A percentile compares a stretch with the other conserved stretches of the same genome.
phyloP scores from a whole-genome alignment of 345 rosid genomes.

The Citropsis articulata region DNA sequence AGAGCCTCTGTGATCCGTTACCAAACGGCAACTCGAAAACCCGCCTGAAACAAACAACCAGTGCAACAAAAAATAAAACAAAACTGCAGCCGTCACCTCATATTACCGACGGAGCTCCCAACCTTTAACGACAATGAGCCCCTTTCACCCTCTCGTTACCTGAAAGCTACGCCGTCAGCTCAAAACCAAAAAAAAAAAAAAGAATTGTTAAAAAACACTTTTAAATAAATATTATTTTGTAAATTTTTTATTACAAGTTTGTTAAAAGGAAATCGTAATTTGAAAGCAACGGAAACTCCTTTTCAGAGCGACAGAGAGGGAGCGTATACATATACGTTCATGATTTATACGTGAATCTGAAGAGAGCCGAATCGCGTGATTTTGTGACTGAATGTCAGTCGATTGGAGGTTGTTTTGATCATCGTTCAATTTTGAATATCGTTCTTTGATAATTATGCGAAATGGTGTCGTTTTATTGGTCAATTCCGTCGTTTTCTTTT shows the following conservation, averaged over 20 bases:
- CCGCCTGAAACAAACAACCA: not conserved
- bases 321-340: not conserved
- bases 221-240: not conserved
- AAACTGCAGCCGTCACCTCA: not conserved
- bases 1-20: not conserved
- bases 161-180: slow-evolving; percentile 18
- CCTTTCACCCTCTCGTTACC: slow-evolving; percentile 21
- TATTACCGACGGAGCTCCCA: not conserved
- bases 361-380: slow-evolving; percentile 19
- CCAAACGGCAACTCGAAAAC: slow-evolving; percentile 11
- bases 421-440: not conserved
- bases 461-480: slow-evolving; percentile 12
- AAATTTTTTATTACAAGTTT: not conserved
- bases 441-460: slow-evolving; percentile 5
- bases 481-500: slow-evolving; percentile 13
- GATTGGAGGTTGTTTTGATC: slow-evolving; percentile 8
- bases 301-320: not conserved
- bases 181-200: too few relatives aligned
- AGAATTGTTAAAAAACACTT: not conserved
- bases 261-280: slow-evolving; percentile 27
- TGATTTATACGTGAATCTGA: not conserved
- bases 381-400: not conserved
- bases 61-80: not conserved
- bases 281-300: slow-evolving; percentile 22
- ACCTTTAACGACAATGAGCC: slow-evolving; percentile 18